A percentile compares a stretch with the other conserved stretches of the same genome.
These are phyloP conservation scores for Kodamaea restingae DNA, from an alignment of 805 yeast genomes.

Conservation along the genomic window DNA sequence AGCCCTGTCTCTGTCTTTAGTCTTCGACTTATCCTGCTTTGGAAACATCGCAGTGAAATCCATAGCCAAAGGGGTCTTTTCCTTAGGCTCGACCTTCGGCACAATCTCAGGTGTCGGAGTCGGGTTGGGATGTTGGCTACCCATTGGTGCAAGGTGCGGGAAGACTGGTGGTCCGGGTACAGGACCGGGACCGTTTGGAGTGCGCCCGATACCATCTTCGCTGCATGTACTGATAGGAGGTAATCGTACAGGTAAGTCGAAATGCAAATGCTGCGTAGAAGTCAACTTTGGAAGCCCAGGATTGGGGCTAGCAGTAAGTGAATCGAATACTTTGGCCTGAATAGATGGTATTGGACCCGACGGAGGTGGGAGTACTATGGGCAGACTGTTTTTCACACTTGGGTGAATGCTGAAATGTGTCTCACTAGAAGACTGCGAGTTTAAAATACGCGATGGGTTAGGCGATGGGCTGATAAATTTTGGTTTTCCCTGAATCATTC, in stretches of 20 bases:
- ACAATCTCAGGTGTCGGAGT: neutral
- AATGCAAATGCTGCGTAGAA: neutral
- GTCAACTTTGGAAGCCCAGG: conserved; percentile 4
- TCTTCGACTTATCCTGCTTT: conserved; percentile 7
- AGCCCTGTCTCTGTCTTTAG: conserved; percentile 16
- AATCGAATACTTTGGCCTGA: too few relatives aligned
- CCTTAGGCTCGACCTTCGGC: conserved; percentile 10
- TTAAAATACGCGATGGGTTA: too few relatives aligned
- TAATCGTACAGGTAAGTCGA: conserved; percentile 6
- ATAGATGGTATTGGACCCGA: neutral
- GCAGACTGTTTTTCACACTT: neutral
- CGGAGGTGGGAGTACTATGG: neutral
- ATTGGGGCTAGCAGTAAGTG: too few relatives aligned
- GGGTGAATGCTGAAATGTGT: neutral
- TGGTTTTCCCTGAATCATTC: too few relatives aligned
- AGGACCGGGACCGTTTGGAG: conserved; percentile 42
- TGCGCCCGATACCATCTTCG: conserved; percentile 27
- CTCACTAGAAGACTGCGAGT: too few relatives aligned
- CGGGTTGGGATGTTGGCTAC: conserved; percentile 8
- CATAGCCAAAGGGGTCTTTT: conserved; percentile 15
- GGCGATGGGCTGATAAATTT: too few relatives aligned
- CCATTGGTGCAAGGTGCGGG: conserved; percentile 2
- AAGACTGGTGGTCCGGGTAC: conserved; percentile 40
- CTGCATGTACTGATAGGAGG: conserved; percentile 5
- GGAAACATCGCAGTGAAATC: conserved; percentile 23